phyloP scores from a whole-genome alignment of 768 basidiomycete species.

The Galerina sulciceps region DNA sequence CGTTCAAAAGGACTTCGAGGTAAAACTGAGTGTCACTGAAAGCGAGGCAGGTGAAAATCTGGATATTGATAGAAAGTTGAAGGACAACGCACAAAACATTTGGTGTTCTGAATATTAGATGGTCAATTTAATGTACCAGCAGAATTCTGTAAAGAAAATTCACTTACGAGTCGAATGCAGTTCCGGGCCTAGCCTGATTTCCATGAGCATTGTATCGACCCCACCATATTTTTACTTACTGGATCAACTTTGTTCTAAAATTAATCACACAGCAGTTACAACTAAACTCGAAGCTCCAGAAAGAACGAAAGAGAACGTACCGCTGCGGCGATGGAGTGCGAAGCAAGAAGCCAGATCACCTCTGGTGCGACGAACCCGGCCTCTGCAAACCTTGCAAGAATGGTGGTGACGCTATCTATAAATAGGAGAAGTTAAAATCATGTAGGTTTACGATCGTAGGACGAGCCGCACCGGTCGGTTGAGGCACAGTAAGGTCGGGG shows the following conservation, averaged over 20 bases:
- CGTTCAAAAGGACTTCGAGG: slow-evolving; percentile 34
- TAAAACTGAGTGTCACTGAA: slow-evolving; percentile 35
- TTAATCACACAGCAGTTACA: background rate
- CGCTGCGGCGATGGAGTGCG: slow-evolving; percentile 28
- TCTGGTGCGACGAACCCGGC: slow-evolving; percentile 27
- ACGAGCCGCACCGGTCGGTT: slow-evolving; percentile 13
- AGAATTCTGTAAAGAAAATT: background rate
- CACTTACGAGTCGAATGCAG: slow-evolving; percentile 36
- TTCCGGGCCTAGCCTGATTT: slow-evolving; percentile 20
- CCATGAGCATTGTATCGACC: background rate
- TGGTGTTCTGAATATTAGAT: background rate
- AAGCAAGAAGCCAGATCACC: slow-evolving; percentile 25
- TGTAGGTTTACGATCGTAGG: too few species aligned
- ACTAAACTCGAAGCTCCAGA: background rate
- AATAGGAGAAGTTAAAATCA: background rate
- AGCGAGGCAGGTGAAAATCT: background rate
- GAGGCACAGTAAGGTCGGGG: slow-evolving; percentile 24
- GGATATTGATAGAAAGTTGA: background rate
- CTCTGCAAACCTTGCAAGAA: slow-evolving; percentile 29
- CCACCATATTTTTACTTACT: background rate
- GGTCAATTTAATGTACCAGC: background rate
- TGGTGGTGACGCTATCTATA: slow-evolving; percentile 23
- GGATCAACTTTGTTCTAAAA: slow-evolving; percentile 1
- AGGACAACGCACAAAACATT: slow-evolving; percentile 7
- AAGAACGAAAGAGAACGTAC: background rate